These are phyloP conservation scores for Alloascoidea hylecoeti DNA, from an alignment of 805 yeast species.

Conservation along the genomic window DNA sequence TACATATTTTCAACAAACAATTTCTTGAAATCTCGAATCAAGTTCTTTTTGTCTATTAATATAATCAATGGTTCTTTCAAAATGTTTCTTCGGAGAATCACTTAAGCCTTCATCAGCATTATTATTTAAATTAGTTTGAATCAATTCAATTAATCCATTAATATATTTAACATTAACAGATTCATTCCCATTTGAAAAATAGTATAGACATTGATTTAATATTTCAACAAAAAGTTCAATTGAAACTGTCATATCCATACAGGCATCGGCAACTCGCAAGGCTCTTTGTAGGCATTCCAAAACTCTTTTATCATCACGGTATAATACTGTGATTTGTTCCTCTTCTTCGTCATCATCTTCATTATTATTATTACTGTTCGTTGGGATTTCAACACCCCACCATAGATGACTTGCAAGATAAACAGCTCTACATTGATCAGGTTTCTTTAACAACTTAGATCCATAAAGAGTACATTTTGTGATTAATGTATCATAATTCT, in stretches of 20 bases:
- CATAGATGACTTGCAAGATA: conserved; percentile 82
- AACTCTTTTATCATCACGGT: conserved; percentile 54
- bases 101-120: conserved; percentile 17
- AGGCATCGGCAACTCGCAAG: conserved; percentile 83
- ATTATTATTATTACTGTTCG: conserved; percentile 24
- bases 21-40: conserved; percentile 55
- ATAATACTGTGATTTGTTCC: conserved; percentile 14
- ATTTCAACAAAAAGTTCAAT: conserved; percentile 83
- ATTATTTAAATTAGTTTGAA: conserved; percentile 23
- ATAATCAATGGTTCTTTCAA: conserved; percentile 59
- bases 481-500: conserved; percentile 69
- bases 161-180: conserved; percentile 60
- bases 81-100: conserved; percentile 34
- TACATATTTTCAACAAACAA: conserved; percentile 24
- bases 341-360: conserved; percentile 23
- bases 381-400: conserved; percentile 70
- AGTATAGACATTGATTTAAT: conserved; percentile 72
- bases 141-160: conserved; percentile 76
- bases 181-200: conserved; percentile 67
- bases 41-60: conserved; percentile 52
- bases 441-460: conserved; percentile 76
- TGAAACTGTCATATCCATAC: conserved; percentile 66
- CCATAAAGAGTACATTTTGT: conserved; percentile 81
- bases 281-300: conserved; percentile 86
- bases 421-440: conserved; percentile 90